These are phyloP conservation scores for Nemania abortiva DNA, from an alignment of 2,329 filamentous ascomycete species.

Conservation along the genomic window DNA sequence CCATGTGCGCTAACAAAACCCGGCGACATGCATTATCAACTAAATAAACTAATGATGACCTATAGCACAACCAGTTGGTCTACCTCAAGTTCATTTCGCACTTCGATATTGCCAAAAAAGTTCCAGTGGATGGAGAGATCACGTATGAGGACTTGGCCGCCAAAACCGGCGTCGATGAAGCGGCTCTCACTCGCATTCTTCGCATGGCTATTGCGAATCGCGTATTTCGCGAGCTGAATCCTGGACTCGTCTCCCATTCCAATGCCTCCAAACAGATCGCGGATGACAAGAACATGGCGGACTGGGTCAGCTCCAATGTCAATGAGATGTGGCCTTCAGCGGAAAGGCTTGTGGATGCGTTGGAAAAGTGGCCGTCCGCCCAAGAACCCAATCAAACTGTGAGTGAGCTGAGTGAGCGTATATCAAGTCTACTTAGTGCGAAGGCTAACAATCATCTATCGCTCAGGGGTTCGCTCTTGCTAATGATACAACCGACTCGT, in stretches of 20 bases:
- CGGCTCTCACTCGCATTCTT: conserved; percentile 48
- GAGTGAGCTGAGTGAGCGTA: conserved; percentile 29
- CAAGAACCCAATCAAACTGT: conserved; percentile 53
- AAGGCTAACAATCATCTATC: neutral
- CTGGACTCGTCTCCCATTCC: conserved; percentile 57
- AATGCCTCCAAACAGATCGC: conserved; percentile 49
- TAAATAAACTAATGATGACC: neutral
- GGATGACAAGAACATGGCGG: conserved; percentile 47
- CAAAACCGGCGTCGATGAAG: conserved; percentile 43
- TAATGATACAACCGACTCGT: conserved; percentile 27
- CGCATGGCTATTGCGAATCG: conserved; percentile 53
- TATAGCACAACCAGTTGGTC: conserved; percentile 38
- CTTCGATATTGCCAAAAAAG: conserved; percentile 48
- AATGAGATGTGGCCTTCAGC: conserved; percentile 51
- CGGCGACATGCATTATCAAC: neutral
- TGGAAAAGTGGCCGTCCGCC: conserved; percentile 54
- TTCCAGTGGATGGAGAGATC: conserved; percentile 46
- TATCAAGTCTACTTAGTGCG: no score
- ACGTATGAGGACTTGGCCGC: conserved; percentile 47
- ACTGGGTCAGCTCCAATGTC: conserved; percentile 51
- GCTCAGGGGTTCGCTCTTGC: conserved; percentile 11
- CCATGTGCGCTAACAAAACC: neutral
- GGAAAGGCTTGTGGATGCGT: conserved; percentile 50
- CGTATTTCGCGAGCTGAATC: conserved; percentile 55
- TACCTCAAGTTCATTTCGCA: conserved; percentile 50